These are phyloP conservation scores for Camellia granthamiana DNA, from an alignment of 148 eudicot species.

Conservation along the genomic window DNA sequence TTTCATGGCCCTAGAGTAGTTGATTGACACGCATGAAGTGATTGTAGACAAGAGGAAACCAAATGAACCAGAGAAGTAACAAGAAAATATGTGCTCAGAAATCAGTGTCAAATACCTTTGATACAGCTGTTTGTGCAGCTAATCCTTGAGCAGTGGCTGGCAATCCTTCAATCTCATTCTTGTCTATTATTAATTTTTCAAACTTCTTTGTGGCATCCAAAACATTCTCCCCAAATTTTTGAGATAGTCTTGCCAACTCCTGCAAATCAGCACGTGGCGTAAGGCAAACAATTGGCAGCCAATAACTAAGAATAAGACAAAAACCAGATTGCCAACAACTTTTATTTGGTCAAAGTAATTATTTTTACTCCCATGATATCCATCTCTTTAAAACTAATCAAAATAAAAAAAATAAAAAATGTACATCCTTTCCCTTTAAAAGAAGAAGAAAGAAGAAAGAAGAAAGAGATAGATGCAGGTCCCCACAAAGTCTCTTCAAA, in stretches of 20 bases:
- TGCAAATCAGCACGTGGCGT: constrained; percentile 26
- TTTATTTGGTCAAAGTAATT: not conserved
- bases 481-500: not conserved
- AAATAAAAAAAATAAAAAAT: not conserved
- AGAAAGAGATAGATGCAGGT: not conserved
- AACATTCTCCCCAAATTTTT: constrained; percentile 91
- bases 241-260: constrained; percentile 81
- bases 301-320: not conserved
- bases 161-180: constrained; percentile 88
- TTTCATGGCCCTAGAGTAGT: constrained; percentile 78
- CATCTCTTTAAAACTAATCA: not conserved
- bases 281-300: not conserved
- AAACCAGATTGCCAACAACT: not conserved
- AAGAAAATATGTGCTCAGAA: not conserved
- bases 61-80: constrained; percentile 8
- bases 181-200: constrained; percentile 77
- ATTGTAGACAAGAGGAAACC: constrained; percentile 10
- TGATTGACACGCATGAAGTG: constrained; percentile 6
- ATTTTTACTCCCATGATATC: not conserved
- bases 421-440: not conserved
- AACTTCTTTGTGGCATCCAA: constrained; percentile 96
- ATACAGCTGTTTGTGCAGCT: constrained; percentile 92
- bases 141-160: constrained; percentile 87
- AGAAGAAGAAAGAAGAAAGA: constrained; percentile 1
- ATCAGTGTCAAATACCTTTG: constrained; percentile 55